These are phyloP conservation scores for Gliomastix tumulicola DNA, from an alignment of 2,329 filamentous ascomycete genomes.

Conservation along the genomic window DNA sequence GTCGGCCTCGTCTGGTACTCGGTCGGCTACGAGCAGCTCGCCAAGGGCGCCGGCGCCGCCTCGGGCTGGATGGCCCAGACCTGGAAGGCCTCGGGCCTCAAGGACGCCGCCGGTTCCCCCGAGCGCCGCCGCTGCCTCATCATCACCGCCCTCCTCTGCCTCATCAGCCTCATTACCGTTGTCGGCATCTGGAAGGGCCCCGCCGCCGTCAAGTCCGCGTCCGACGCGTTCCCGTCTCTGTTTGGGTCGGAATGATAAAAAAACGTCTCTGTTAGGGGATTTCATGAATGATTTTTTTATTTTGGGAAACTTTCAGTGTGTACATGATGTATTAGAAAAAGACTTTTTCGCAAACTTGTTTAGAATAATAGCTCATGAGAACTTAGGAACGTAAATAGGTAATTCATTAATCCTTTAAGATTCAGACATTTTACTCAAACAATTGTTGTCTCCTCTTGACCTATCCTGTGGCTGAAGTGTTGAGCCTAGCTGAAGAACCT, in stretches of 20 bases:
- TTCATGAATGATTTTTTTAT: no score
- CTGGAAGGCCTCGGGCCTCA: slow-evolving; percentile 11
- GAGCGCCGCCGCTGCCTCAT: slow-evolving; percentile 5
- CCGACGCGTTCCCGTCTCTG: slow-evolving; percentile 4
- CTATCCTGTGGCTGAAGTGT: no score
- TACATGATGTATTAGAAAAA: no score
- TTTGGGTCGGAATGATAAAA: slow-evolving; percentile 5
- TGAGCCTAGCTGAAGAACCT: no score
- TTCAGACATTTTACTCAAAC: no score
- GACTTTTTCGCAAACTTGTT: no score
- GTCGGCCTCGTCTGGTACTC: slow-evolving; percentile 44
- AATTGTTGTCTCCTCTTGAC: no score
- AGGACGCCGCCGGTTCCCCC: slow-evolving; percentile 2
- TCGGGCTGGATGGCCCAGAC: slow-evolving; percentile 13
- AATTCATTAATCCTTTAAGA: no score
- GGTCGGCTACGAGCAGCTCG: slow-evolving; percentile 25
- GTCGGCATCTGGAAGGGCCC: slow-evolving; percentile 10
- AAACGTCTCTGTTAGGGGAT: no score
- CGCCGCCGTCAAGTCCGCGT: slow-evolving; percentile 5
- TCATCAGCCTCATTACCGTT: slow-evolving; percentile 16
- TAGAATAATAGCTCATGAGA: no score
- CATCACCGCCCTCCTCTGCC: slow-evolving; percentile 13
- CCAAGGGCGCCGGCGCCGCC: slow-evolving; percentile 11
- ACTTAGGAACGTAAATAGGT: no score
- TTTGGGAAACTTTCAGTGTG: no score